Conservation (phyloP, 2,329 filamentous ascomycete species). For the Grosmannia clavigera region DNA sequence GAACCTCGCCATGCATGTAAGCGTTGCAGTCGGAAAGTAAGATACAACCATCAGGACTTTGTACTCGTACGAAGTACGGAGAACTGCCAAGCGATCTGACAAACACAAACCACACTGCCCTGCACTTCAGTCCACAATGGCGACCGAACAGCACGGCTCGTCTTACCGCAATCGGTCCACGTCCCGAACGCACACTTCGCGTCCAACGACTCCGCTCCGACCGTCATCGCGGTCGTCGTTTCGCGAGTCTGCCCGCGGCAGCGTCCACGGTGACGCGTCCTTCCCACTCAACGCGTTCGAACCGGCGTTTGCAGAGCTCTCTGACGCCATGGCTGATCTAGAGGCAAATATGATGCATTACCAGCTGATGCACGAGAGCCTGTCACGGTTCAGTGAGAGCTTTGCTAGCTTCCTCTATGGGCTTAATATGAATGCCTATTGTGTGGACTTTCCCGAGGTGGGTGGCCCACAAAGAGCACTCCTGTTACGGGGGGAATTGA, state of each 20-base stretch:
- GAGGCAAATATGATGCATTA: slow-evolving; percentile 97
- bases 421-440: slow-evolving; percentile 98
- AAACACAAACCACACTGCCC: neutral
- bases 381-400: slow-evolving; percentile 87
- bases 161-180: slow-evolving; percentile 31
- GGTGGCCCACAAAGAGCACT: slow-evolving; percentile 2
- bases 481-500: neutral
- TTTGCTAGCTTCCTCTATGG: slow-evolving; percentile 94
- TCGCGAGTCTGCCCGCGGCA: slow-evolving; percentile 57
- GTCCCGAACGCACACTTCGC: slow-evolving; percentile 53
- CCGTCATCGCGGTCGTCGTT: slow-evolving; percentile 83
- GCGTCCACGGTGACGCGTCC: slow-evolving; percentile 37
- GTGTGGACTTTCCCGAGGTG: slow-evolving; percentile 93
- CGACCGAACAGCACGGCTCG: slow-evolving; percentile 1
- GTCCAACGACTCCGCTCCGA: slow-evolving; percentile 83
- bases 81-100: neutral
- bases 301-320: slow-evolving; percentile 82
- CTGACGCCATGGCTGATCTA: slow-evolving; percentile 86
- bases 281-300: slow-evolving; percentile 75
- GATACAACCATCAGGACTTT: neutral
- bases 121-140: neutral
- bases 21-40: neutral
- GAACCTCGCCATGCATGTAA: neutral
- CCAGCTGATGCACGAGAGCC: slow-evolving; percentile 89
- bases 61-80: no score